Evolutionary conservation across 495 filamentous ascomycete genomes (phyloP).

Genomic region (Hypomontagnella submonticulosa): DNA sequence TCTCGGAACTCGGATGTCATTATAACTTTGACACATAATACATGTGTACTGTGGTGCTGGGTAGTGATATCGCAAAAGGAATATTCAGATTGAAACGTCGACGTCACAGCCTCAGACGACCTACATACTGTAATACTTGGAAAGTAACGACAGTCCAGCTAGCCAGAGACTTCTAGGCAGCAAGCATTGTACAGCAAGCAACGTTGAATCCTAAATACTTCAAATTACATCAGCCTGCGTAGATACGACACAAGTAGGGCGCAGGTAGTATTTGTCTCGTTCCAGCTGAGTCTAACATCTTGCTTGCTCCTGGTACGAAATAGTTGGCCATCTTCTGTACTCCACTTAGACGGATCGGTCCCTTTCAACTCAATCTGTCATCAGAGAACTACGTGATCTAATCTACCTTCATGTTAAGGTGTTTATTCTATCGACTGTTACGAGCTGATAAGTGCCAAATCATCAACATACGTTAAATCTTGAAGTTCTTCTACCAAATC

Average conservation of each 20-base stretch:
- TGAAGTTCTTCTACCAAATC: too few relatives aligned
- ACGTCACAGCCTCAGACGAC: conserved; percentile 4
- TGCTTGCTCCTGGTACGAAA: too few relatives aligned
- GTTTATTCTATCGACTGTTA: too few relatives aligned
- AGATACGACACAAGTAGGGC: conserved; percentile 13
- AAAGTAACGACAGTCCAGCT: neutral
- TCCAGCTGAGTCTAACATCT: conserved; percentile 12
- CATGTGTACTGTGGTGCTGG: too few relatives aligned
- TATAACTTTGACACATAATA: too few relatives aligned
- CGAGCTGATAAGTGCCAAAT: too few relatives aligned
- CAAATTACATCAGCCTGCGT: conserved; percentile 41
- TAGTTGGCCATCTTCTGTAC: too few relatives aligned
- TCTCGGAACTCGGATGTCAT: too few relatives aligned
- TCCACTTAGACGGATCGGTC: conserved; percentile 23
- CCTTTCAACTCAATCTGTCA: conserved; percentile 15
- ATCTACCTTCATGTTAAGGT: too few relatives aligned
- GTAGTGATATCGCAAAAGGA: neutral
- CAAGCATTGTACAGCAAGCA: conserved; percentile 32
- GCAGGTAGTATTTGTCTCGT: conserved; percentile 20
- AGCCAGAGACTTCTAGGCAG: conserved; percentile 15
- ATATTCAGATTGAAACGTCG: conserved; percentile 21
- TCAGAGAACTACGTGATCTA: too few relatives aligned
- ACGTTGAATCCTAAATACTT: conserved; percentile 32
- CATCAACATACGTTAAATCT: too few relatives aligned
- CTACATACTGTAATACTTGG: too few relatives aligned